phyloP scores from a whole-genome alignment of 768 basidiomycete genomes.

The Mycena capillaripes region DNA sequence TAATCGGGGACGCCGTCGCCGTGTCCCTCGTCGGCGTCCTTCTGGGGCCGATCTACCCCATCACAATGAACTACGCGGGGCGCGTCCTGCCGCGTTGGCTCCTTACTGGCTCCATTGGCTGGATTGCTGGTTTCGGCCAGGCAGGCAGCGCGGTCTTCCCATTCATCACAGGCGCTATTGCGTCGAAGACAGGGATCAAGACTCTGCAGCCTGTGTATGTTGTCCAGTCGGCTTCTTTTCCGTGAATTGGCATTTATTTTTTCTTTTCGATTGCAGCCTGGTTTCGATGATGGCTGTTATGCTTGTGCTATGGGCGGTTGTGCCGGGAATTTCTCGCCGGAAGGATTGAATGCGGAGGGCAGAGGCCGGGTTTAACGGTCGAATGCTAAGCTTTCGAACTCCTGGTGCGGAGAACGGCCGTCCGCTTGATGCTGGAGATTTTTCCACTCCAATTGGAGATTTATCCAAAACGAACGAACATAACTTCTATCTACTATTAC shows the following conservation, averaged over 20 bases:
- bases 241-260: neutral
- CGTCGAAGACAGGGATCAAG: conserved; percentile 71
- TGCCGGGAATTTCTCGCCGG: conserved; percentile 13
- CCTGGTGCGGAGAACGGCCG: no score
- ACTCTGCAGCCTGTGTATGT: conserved; percentile 74
- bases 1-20: conserved; percentile 74
- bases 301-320: conserved; percentile 28
- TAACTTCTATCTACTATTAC: no score
- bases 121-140: conserved; percentile 79
- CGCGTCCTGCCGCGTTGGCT: conserved; percentile 80
- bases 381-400: neutral
- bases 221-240: neutral
- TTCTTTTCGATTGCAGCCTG: neutral
- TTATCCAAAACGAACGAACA: no score
- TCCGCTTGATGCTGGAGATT: no score
- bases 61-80: conserved; percentile 79
- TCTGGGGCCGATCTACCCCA: conserved; percentile 84
- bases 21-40: conserved; percentile 76
- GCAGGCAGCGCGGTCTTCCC: conserved; percentile 81
- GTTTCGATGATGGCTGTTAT: conserved; percentile 31
- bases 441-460: no score
- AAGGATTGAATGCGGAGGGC: conserved; percentile 9
- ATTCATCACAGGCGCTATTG: conserved; percentile 79
- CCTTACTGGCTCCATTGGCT: conserved; percentile 73
- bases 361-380: neutral